Evolutionary conservation across 306 rosid genomes (phyloP), one percentile per base, ranked within the genome.

Genomic region (Quercus glauca): DNA sequence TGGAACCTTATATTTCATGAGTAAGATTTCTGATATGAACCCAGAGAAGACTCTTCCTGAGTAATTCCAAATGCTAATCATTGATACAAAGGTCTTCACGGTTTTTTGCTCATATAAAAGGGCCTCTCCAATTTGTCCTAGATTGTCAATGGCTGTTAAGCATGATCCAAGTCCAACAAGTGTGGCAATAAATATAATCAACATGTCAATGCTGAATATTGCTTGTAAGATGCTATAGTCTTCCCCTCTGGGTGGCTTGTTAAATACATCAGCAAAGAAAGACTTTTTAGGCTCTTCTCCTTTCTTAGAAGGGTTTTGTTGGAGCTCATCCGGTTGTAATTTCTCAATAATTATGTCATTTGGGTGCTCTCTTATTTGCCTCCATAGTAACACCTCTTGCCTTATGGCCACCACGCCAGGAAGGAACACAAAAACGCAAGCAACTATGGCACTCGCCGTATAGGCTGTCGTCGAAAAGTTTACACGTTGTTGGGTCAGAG

Each of bases 91-190:
- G 1, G 87, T 69, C 41, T 18, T 73, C 4, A 82, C 67, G 3
- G 88, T 77, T 2, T 45, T 69, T 0, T 56, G 26, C 26, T 82
- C 80, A 43, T 88, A 84, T 4, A 85, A 86, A 0, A 86, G 78
- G 0, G 88, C 82, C 67, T 88, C 89, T 1, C 91, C 91, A 53
- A 88, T 81, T 20, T 88, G 88, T 6, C 91, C 91, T 70, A 83
- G 77, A 33, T 85, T 85, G 65, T 88, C 87, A 0, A 85, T 82
- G 1, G 89, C 86, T 3, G 89, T 83, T 55, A 83, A 45, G 70
- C 85, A 83, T 37, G 89, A 68, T 0, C 88, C 92, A 6, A 86
- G 76, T 4, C 88, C 88, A 41, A 77, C 85, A 19, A 83, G 64
- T 3, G 81, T 79, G 0, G 89, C 77, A 53, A 86, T 19, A 75